Evolutionary conservation across 129 eudicot genomes (phyloP).

Genomic region (Gnaphalium uliginosum): DNA sequence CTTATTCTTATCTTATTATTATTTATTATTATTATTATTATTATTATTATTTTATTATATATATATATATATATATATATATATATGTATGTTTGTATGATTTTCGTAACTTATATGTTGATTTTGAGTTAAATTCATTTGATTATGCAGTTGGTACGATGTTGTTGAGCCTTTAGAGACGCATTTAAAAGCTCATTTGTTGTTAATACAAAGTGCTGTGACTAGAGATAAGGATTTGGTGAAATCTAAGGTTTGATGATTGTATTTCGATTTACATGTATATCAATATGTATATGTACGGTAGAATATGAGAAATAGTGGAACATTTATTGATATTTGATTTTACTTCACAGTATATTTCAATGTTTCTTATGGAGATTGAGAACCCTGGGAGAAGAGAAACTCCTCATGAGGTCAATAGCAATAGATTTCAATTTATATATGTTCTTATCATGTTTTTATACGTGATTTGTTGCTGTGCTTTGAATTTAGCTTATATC

Average conservation of each 20-base stretch:
- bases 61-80: no score
- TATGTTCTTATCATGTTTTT: slow-evolving; percentile 3
- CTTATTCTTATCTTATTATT: not conserved
- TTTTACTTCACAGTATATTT: slow-evolving; percentile 43
- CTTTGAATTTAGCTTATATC: not conserved
- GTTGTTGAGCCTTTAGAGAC: slow-evolving; percentile 51
- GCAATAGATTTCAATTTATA: slow-evolving; percentile 1
- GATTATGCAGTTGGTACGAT: slow-evolving; percentile 40
- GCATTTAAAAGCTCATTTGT: slow-evolving; percentile 49
- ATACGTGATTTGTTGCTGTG: slow-evolving; percentile 1
- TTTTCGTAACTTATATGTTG: not conserved
- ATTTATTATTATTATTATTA: no score
- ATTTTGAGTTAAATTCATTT: not conserved
- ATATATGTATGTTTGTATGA: not conserved
- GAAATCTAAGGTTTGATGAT: slow-evolving; percentile 22
- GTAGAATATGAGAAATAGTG: not conserved
- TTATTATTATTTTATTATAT: no score
- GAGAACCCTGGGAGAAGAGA: slow-evolving; percentile 36
- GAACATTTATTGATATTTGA: slow-evolving; percentile 19
- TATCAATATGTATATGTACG: not conserved
- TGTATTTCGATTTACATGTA: not conserved
- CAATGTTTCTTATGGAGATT: slow-evolving; percentile 37
- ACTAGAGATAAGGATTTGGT: slow-evolving; percentile 48
- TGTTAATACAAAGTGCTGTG: slow-evolving; percentile 43
- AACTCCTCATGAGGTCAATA: slow-evolving; percentile 46